phyloP scores from a whole-genome alignment of 2,329 filamentous ascomycete genomes.

The Colletotrichum cuscutae region DNA sequence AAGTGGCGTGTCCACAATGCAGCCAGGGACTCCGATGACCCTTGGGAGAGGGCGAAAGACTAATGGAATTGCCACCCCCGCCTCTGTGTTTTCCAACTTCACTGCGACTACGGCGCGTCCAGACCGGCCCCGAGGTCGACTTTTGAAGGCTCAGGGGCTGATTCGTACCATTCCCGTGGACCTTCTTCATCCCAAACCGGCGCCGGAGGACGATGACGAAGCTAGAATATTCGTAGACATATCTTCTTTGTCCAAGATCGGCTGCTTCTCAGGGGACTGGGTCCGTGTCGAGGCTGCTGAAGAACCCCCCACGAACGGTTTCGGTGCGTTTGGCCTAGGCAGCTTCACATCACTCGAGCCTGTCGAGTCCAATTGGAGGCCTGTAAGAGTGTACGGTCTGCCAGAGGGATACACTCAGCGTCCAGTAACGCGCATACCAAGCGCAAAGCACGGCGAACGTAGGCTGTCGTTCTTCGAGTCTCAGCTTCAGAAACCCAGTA shows the following conservation, averaged over 20 bases:
- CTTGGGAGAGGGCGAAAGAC: constrained; percentile 70
- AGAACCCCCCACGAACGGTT: constrained; percentile 76
- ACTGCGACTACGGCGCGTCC: constrained; percentile 85
- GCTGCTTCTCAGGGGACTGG: constrained; percentile 98
- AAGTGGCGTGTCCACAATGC: constrained; percentile 82
- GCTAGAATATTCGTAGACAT: constrained; percentile 92
- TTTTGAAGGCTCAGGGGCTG: constrained; percentile 87
- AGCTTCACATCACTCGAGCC: constrained; percentile 70
- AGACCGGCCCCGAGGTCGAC: constrained; percentile 76
- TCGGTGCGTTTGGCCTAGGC: constrained; percentile 74
- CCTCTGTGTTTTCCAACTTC: constrained; percentile 89
- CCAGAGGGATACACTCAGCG: constrained; percentile 78
- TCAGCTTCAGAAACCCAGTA: constrained; percentile 70
- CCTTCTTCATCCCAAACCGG: constrained; percentile 85
- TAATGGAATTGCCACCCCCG: constrained; percentile 83
- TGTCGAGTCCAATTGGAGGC: constrained; percentile 77
- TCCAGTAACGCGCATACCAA: constrained; percentile 69
- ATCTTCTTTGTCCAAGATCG: constrained; percentile 84
- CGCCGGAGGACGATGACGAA: constrained; percentile 83
- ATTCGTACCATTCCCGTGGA: constrained; percentile 78
- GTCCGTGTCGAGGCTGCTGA: constrained; percentile 83
- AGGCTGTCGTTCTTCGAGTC: constrained; percentile 74
- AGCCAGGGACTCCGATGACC: constrained; percentile 83
- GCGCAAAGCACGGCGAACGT: constrained; percentile 61
- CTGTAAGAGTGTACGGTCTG: constrained; percentile 88